These are phyloP conservation scores for Melastoma malabathricum DNA, from an alignment of 345 rosid genomes.

Conservation along the genomic window DNA sequence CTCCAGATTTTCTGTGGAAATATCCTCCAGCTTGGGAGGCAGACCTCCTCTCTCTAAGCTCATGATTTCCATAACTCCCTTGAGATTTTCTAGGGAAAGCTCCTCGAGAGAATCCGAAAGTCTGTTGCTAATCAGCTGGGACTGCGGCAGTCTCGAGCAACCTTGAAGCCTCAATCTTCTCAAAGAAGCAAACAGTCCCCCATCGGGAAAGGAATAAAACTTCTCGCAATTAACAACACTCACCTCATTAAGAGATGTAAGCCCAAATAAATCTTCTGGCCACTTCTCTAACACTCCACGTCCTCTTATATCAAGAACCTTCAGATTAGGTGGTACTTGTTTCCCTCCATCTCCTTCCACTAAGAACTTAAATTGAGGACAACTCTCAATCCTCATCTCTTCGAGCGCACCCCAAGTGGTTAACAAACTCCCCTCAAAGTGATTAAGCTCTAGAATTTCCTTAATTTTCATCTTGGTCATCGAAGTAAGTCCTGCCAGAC, in stretches of 20 bases:
- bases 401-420: not conserved
- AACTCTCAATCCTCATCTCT: not conserved
- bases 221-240: not conserved
- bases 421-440: not conserved
- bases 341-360: not conserved
- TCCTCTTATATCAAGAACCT: not conserved
- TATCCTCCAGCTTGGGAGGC: too few species aligned
- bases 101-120: too few species aligned
- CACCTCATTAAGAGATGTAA: not conserved
- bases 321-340: not conserved
- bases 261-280: not conserved
- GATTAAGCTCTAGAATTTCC: too few species aligned
- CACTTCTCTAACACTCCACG: not conserved
- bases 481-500: too few species aligned
- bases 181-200: not conserved
- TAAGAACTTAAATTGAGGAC: not conserved
- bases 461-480: too few species aligned
- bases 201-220: not conserved
- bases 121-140: too few species aligned
- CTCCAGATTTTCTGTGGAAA: too few species aligned
- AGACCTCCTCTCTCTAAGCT: too few species aligned
- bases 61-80: too few species aligned
- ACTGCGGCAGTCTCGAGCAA: too few species aligned
- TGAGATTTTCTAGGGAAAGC: too few species aligned
- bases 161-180: too few species aligned